Percentiles rank a stretch among this genome's conserved stretches.
Conservation (phyloP, 2,329 filamentous ascomycete species). For the Herpotrichia juniperi region DNA sequence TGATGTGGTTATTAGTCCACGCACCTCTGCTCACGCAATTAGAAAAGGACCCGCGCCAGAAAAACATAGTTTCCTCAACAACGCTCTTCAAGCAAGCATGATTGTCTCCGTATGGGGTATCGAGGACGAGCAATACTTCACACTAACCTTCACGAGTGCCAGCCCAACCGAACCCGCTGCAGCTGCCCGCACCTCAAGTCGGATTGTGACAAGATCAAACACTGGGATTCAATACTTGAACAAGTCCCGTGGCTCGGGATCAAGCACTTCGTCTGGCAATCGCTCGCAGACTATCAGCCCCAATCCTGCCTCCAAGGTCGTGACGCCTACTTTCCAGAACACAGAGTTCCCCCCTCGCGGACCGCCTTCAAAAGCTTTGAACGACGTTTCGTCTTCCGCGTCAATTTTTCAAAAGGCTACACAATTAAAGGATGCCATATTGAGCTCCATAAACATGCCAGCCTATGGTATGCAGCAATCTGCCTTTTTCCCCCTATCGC, state of each 20-base stretch:
- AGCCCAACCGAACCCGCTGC: conserved; percentile 19
- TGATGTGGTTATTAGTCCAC: conserved; percentile 69
- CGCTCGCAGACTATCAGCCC: conserved; percentile 38
- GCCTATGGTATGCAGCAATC: conserved; percentile 58
- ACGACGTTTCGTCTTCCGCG: conserved; percentile 62
- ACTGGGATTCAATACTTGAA: conserved; percentile 37
- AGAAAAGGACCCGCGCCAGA: conserved; percentile 14
- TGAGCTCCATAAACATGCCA: conserved; percentile 76
- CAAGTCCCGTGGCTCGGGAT: conserved; percentile 42
- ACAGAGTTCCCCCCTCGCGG: conserved; percentile 71
- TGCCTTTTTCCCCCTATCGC: background rate
- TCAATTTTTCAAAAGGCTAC: conserved; percentile 75
- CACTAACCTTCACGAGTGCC: conserved; percentile 74
- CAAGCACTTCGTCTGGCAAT: conserved; percentile 48
- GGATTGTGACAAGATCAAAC: conserved; percentile 52
- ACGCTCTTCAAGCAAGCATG: conserved; percentile 69
- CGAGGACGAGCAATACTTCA: conserved; percentile 72
- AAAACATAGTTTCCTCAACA: conserved; percentile 13
- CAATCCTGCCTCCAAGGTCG: conserved; percentile 45
- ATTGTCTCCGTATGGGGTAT: conserved; percentile 78
- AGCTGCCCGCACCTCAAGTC: conserved; percentile 34
- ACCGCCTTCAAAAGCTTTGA: conserved; percentile 60
- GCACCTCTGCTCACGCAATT: conserved; percentile 10
- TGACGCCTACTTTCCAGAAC: conserved; percentile 62
- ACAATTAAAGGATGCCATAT: conserved; percentile 76